A percentile compares a stretch with the other conserved stretches of the same genome.
phyloP scores from a whole-genome alignment of 192 early-diverging fungal species.

The Coemansia sp. region DNA sequence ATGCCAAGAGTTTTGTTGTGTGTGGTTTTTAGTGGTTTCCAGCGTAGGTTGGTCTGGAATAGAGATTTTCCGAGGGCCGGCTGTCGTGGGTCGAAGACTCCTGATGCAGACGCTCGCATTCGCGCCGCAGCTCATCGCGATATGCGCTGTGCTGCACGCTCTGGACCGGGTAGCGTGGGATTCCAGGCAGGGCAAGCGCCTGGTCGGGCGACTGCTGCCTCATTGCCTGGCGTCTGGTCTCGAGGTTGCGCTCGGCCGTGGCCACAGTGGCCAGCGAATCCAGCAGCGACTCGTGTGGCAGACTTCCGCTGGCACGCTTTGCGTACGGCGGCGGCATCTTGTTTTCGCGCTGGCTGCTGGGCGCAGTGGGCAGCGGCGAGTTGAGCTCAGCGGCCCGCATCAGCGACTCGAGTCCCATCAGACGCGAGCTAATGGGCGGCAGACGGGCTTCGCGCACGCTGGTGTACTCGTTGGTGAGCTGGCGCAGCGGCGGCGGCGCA shows the following conservation, averaged over 20 bases:
- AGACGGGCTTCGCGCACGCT: conserved; percentile 1
- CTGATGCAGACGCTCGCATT: conserved; percentile 45
- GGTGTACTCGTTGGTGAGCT: neutral
- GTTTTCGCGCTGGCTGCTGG: neutral
- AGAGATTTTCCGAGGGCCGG: neutral
- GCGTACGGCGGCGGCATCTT: conserved; percentile 7
- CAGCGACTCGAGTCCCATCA: conserved; percentile 41
- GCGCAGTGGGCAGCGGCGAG: conserved; percentile 17
- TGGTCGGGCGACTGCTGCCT: neutral
- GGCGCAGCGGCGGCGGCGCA: neutral
- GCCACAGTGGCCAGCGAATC: conserved; percentile 50
- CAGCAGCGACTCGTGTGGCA: conserved; percentile 26
- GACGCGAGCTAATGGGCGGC: neutral
- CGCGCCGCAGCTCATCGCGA: conserved; percentile 45
- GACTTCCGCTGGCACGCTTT: conserved; percentile 7
- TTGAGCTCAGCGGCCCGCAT: conserved; percentile 38
- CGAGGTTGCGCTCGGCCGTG: conserved; percentile 36
- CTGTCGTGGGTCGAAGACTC: conserved; percentile 1
- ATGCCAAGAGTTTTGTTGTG: neutral
- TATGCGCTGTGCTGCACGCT: conserved; percentile 17
- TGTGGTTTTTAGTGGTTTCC: neutral
- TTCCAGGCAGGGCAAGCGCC: neutral
- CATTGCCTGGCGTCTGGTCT: conserved; percentile 20
- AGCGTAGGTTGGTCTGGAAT: conserved; percentile 9
- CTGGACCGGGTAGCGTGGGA: conserved; percentile 2